Evolutionary conservation across 2,329 filamentous ascomycete genomes (phyloP), one percentile per base, ranked within the genome.

Genomic region (Aspergillus sp.): DNA sequence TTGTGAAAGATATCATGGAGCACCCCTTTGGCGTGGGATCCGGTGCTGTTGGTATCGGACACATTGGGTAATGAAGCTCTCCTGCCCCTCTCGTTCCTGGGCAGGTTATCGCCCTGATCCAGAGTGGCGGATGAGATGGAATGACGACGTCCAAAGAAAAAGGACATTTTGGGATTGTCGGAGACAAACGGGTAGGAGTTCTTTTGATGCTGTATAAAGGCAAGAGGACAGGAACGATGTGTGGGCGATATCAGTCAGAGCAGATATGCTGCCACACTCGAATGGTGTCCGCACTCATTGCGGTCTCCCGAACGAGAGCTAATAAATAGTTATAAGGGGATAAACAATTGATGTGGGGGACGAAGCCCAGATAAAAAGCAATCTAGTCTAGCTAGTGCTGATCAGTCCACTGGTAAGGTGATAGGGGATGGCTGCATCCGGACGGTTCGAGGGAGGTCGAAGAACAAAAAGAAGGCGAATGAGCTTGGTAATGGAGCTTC

Each of bases 121-220:
- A 62, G 41, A 21, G 61, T 44, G 41, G 59, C 61, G 23, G 66
- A 66, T 17, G 70, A 66, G 23, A 67, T 44, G 25, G 70, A 69
- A 56, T 70, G 71, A 36, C 68, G 70, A 54, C 70, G 70, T 30
- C 70, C 67, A 27, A 72, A 67, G 42, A 70, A 62, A 51, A 67
- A 70, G 32, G 66, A 63, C 70, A 73, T 71, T 27, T 15, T 57
- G 30, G 6, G 23, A 5, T 25, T 36, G 21, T 39, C 44, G 15
- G 17, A 17, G 41, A 11, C 11, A 2, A 15, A 11, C 10, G 11
- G 41, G 41, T 10, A 44, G 2, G 10, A 21, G 8, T 23, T 5
- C 32, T 36, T 36, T 36, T 13, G 4, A 21, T 23, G 4, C 11
- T n/a, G 41, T 21, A 10, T 21, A 21, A 11, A 15, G 8, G 4